Base-by-base conservation (phyloP, 2,329 filamentous ascomycete genomes). In the Madurella fahalii region DNA sequence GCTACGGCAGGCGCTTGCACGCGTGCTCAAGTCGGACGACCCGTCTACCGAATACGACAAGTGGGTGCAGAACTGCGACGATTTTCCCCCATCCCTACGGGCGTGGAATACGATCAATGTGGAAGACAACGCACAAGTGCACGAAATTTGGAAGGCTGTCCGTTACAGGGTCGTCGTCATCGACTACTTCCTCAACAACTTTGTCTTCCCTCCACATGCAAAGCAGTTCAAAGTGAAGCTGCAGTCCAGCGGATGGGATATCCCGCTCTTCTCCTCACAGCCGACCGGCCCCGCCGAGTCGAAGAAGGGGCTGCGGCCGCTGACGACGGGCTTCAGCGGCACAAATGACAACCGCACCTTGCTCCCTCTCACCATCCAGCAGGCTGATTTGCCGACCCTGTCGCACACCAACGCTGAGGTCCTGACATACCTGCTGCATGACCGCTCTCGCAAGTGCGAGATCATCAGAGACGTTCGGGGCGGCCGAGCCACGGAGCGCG, bases 301-400 rank as follows among this genome's bases (percentile, higher is more conserved):
- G 25, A 62, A 53, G 25, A 52, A 30, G 15, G 44, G 25, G 39
- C 50, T 32, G 16, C 55, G 40, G 63, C 69, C 58, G 2, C 57
- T 77, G 1, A 86, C 84, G 0, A 88, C 85, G 0, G 86, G 86
- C 0, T 90, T 90, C 64, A 86, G 82, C 8, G 86, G 86, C 0
- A 90, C 86, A 0, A 89, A 89, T 48, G 86, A 90, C 64, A 83
- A 80, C 32, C 72, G 77, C 31, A 71, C 68, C 0, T 72, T 86
- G 46, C 67, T 89, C 0, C 86, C 86, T 0, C 65, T 83, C 16
- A 83, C 76, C 0, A 82, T 89, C 37, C 66, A 72, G n/a, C 85
- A 90, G 56, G 68, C 79, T 0, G 85, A 89, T 56, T 72, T 89
- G 0, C 69, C 73, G 0, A 67, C 72, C 0, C 71, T 87, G 0